Conservation (phyloP, 495 filamentous ascomycete species). For the Pyronema domesticum region DNA sequence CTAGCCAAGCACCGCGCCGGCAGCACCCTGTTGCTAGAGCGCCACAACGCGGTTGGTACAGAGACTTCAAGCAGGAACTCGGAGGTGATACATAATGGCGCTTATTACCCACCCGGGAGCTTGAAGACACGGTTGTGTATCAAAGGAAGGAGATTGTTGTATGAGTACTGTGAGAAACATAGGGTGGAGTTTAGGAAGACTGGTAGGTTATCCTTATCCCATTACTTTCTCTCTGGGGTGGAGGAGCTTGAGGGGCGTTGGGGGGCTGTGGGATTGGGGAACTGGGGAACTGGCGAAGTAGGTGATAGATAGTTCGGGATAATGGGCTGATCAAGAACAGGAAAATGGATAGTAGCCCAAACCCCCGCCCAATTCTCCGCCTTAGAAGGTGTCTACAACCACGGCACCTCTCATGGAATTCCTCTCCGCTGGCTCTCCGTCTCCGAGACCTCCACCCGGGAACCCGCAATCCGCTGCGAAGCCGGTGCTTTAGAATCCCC, state of each 20-base stretch:
- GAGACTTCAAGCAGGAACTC: slow-evolving; percentile 90
- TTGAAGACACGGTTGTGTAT: slow-evolving; percentile 80
- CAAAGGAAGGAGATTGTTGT: slow-evolving; percentile 54
- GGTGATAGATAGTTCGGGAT: not conserved
- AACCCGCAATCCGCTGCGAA: slow-evolving; percentile 54
- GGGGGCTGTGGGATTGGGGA: not conserved
- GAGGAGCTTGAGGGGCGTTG: not conserved
- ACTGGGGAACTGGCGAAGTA: too few species aligned
- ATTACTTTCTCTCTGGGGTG: not conserved
- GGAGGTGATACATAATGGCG: slow-evolving; percentile 90
- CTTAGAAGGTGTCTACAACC: slow-evolving; percentile 46
- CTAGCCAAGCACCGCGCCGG: slow-evolving; percentile 45
- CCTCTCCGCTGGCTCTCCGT: slow-evolving; percentile 51
- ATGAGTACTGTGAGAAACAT: slow-evolving; percentile 51
- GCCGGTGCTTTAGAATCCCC: slow-evolving; percentile 64
- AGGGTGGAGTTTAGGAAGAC: slow-evolving; percentile 52
- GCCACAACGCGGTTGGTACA: slow-evolving; percentile 57
- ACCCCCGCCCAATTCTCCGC: slow-evolving; percentile 45
- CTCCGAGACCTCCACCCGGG: slow-evolving; percentile 41
- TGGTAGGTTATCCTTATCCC: slow-evolving; percentile 3
- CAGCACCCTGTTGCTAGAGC: slow-evolving; percentile 65
- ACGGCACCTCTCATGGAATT: slow-evolving; percentile 47
- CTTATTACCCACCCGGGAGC: slow-evolving; percentile 65
- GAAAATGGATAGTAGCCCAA: slow-evolving; percentile 95
- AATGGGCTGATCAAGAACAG: slow-evolving; percentile 19